Conservation (phyloP, 768 basidiomycete species). For the Termitomyces sp. region DNA sequence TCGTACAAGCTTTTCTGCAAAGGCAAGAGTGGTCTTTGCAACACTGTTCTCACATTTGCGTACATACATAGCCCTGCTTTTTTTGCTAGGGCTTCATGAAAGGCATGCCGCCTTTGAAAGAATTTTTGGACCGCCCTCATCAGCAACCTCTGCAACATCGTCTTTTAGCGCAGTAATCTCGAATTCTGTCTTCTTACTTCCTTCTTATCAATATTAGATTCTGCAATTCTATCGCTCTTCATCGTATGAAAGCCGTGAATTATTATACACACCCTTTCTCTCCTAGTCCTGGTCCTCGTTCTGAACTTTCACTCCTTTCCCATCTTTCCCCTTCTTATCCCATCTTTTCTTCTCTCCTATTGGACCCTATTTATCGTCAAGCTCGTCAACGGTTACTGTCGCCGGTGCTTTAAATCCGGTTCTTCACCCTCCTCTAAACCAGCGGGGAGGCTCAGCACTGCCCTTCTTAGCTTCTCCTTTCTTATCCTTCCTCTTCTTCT, state of each 20-base stretch:
- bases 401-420: constrained; percentile 34
- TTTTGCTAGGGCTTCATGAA: constrained; percentile 84
- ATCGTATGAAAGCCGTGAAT: constrained; percentile 3
- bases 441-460: constrained; percentile 29
- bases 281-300: constrained; percentile 33
- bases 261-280: constrained; percentile 13
- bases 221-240: constrained; percentile 14
- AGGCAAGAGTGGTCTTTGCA: constrained; percentile 79
- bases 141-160: too few relatives aligned
- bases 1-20: constrained; percentile 95
- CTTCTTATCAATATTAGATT: constrained; percentile 16
- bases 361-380: constrained; percentile 68
- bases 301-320: constrained; percentile 33
- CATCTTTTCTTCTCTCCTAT: constrained; percentile 63
- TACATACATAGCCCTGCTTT: constrained; percentile 68
- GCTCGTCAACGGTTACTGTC: constrained; percentile 61
- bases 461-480: constrained; percentile 55
- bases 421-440: constrained; percentile 23
- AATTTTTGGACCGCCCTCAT: constrained; percentile 58
- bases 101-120: constrained; percentile 91
- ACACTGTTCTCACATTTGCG: constrained; percentile 92
- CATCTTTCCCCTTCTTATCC: constrained; percentile 52
- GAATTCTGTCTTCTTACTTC: constrained; percentile 18
- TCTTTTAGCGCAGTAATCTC: constrained; percentile 21
- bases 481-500: constrained; percentile 61